phyloP scores from a whole-genome alignment of 2,329 filamentous ascomycete species.

The Diaporthe sp. region DNA sequence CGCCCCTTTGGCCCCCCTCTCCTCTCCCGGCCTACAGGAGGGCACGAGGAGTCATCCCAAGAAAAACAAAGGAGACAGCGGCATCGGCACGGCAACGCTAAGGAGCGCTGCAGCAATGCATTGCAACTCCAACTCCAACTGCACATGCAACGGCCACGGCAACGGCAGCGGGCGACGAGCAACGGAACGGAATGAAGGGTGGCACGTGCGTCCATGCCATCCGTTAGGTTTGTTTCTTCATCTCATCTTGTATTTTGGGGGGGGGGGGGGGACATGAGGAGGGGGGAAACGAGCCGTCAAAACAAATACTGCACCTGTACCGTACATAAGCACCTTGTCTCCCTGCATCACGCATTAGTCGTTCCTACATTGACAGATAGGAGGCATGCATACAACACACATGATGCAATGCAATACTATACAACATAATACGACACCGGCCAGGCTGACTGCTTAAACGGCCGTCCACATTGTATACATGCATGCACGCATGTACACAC shows the following conservation, averaged over 20 bases:
- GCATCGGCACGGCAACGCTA: constrained; percentile 32
- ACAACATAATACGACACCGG: not conserved
- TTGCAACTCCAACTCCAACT: not conserved
- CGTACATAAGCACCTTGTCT: constrained; percentile 1
- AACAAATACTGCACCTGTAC: not conserved
- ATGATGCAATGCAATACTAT: constrained; percentile 11
- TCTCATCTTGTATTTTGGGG: constrained; percentile 10
- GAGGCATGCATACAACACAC: constrained; percentile 5
- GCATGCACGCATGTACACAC: not conserved
- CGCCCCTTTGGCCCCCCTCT: constrained; percentile 17
- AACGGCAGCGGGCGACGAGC: not conserved
- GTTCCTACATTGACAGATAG: no score
- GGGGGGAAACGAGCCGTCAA: not conserved
- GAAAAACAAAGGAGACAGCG: constrained; percentile 5
- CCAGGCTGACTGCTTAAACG: constrained; percentile 1
- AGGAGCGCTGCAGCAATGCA: not conserved
- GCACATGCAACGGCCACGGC: constrained; percentile 4
- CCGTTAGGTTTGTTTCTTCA: not conserved
- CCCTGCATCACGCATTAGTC: constrained; percentile 15
- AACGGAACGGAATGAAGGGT: constrained; percentile 42
- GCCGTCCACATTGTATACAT: not conserved
- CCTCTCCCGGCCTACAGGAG: not conserved
- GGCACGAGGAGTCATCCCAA: constrained; percentile 6
- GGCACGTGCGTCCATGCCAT: constrained; percentile 60
- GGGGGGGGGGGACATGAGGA: not conserved